Conservation (phyloP, 441 rosid genomes). For the Bruguiera hainesii region DNA sequence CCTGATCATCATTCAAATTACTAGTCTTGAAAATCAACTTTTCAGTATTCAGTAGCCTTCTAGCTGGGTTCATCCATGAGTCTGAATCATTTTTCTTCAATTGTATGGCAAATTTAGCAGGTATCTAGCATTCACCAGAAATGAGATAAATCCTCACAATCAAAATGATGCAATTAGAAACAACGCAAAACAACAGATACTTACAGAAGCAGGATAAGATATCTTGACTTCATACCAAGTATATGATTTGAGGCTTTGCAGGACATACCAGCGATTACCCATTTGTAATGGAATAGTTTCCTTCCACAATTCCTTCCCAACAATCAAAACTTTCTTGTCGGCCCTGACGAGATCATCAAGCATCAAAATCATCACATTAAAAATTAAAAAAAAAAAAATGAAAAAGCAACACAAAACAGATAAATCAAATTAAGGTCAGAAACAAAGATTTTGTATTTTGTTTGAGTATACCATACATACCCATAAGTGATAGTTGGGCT, state of each 20-base stretch:
- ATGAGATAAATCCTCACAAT: conserved; percentile 6
- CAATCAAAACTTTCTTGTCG: conserved; percentile 39
- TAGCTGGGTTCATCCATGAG: conserved; percentile 29
- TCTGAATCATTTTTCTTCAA: conserved; percentile 42
- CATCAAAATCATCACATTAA: conserved; percentile 5
- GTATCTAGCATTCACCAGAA: conserved; percentile 39
- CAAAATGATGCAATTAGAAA: conserved; percentile 17
- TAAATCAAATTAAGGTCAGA: background rate
- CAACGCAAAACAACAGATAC: conserved; percentile 28
- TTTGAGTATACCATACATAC: conserved; percentile 33
- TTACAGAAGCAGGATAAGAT: conserved; percentile 96
- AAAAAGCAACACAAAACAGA: background rate
- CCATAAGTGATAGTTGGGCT: conserved; percentile 30
- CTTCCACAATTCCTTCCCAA: conserved; percentile 64
- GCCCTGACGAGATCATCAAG: conserved; percentile 28
- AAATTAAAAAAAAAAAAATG: background rate
- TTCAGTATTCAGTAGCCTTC: conserved; percentile 43
- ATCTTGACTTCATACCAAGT: conserved; percentile 98
- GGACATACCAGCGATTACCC: conserved; percentile 59
- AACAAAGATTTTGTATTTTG: background rate
- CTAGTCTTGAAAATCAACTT: conserved; percentile 34
- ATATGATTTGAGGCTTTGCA: conserved; percentile 57
- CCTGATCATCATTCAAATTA: conserved; percentile 47
- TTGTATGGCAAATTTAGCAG: conserved; percentile 64
- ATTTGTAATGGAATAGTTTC: conserved; percentile 53